Conservation (phyloP, 179 eudicot genomes). For the Dionaea muscipula region DNA sequence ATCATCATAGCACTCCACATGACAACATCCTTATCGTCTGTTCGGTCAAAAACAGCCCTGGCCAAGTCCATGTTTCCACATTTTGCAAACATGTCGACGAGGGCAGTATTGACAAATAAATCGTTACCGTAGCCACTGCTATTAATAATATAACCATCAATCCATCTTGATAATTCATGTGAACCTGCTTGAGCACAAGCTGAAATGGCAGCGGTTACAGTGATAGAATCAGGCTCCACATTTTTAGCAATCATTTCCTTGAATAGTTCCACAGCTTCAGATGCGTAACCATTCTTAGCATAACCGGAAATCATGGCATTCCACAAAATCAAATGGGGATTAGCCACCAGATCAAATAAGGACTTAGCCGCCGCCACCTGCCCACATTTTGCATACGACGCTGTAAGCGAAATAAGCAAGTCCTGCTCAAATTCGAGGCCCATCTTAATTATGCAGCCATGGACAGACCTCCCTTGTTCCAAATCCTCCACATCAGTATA, state of each 20-base stretch:
- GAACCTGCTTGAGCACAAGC: conserved; percentile 63
- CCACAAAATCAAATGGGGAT: conserved; percentile 42
- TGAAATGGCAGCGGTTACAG: conserved; percentile 37
- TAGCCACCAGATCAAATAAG: conserved; percentile 41
- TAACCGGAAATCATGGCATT: conserved; percentile 75
- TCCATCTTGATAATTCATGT: conserved; percentile 49
- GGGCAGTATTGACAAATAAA: conserved; percentile 39
- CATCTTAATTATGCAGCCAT: conserved; percentile 38
- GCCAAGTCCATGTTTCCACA: conserved; percentile 68
- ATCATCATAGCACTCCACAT: conserved; percentile 73
- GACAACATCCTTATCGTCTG: conserved; percentile 41
- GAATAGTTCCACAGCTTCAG: conserved; percentile 52
- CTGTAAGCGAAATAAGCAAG: conserved; percentile 48
- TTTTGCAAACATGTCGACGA: conserved; percentile 68
- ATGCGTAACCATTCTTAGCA: conserved; percentile 48
- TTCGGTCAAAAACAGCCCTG: conserved; percentile 37
- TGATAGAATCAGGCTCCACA: conserved; percentile 41
- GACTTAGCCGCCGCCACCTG: conserved; percentile 40
- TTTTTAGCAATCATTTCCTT: conserved; percentile 27
- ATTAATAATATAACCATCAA: conserved; percentile 29
- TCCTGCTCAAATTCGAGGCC: conserved; percentile 49
- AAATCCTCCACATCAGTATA: conserved; percentile 51
- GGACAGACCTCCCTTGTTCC: conserved; percentile 46
- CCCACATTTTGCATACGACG: conserved; percentile 67
- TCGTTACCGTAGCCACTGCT: conserved; percentile 23